Evolutionary conservation across 257 asterid genomes (phyloP).

Genomic region (Solanum paucissectum): DNA sequence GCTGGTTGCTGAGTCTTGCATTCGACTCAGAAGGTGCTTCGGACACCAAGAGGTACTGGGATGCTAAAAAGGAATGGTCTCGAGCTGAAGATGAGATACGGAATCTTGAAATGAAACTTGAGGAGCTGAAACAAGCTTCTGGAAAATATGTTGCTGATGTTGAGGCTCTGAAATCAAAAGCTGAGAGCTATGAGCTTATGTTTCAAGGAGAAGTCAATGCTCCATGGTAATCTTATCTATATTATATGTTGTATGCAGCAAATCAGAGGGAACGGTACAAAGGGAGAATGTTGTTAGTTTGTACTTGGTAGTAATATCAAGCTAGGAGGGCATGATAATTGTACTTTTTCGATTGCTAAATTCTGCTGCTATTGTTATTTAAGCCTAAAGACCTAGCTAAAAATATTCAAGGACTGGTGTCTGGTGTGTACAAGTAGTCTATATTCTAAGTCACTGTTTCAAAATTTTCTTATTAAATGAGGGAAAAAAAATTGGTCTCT

Average conservation of each 20-base stretch:
- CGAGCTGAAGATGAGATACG: constrained; percentile 28
- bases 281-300: background rate
- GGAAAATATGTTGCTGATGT: constrained; percentile 23
- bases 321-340: background rate
- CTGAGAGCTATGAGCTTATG: constrained; percentile 36
- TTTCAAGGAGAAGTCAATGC: constrained; percentile 49
- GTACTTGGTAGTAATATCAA: background rate
- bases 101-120: constrained; percentile 33
- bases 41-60: constrained; percentile 32
- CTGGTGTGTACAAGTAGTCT: background rate
- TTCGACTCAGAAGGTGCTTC: constrained; percentile 38
- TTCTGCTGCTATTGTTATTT: background rate
- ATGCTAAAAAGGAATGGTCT: constrained; percentile 26
- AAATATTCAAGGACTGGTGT: background rate
- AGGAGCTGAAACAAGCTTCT: constrained; percentile 33
- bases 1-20: constrained; percentile 26
- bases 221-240: constrained; percentile 35
- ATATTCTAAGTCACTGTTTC: background rate
- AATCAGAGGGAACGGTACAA: background rate
- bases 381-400: background rate
- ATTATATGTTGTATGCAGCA: background rate
- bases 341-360: background rate
- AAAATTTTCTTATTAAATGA: background rate
- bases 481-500: background rate
- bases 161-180: constrained; percentile 28